Conservation (phyloP, 2,329 filamentous ascomycete genomes). For the Penicillium fuscoglaucum region DNA sequence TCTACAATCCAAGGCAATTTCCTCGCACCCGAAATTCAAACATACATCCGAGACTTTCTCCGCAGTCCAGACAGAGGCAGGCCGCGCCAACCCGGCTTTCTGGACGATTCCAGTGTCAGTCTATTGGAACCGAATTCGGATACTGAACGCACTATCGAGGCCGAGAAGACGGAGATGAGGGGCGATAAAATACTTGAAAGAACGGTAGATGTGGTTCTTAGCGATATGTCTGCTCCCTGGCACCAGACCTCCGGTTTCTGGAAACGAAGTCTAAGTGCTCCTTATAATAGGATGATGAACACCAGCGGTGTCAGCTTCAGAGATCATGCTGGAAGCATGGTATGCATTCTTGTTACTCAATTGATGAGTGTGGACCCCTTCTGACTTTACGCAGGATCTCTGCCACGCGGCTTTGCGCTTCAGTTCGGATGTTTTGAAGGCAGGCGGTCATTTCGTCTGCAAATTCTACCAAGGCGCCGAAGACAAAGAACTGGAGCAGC, state of each 20-base stretch:
- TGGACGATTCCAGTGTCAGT: conserved; percentile 11
- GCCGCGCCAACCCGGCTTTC: conserved; percentile 35
- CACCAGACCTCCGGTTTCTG: conserved; percentile 73
- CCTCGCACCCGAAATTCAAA: conserved; percentile 70
- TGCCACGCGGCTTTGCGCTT: conserved; percentile 84
- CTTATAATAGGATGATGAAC: conserved; percentile 98
- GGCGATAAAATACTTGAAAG: conserved; percentile 42
- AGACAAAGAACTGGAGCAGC: conserved; percentile 74
- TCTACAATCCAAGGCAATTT: conserved; percentile 96
- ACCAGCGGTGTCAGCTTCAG: conserved; percentile 83
- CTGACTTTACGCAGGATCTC: conserved; percentile 65
- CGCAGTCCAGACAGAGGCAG: conserved; percentile 62
- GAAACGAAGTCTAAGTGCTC: conserved; percentile 90
- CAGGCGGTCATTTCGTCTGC: conserved; percentile 88
- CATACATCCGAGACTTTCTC: conserved; percentile 75
- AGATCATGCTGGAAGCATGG: conserved; percentile 94
- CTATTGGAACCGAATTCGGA: conserved; percentile 11
- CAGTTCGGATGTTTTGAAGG: conserved; percentile 76
- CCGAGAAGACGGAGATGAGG: neutral
- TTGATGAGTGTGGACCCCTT: neutral
- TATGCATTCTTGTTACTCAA: conserved; percentile 48
- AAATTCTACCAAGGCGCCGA: conserved; percentile 95
- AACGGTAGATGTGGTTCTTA: conserved; percentile 87
- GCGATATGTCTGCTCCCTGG: conserved; percentile 99
- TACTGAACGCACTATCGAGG: neutral